Base-by-base conservation (phyloP, 2,329 filamentous ascomycete species). In the Colletotrichum endophyticum region DNA sequence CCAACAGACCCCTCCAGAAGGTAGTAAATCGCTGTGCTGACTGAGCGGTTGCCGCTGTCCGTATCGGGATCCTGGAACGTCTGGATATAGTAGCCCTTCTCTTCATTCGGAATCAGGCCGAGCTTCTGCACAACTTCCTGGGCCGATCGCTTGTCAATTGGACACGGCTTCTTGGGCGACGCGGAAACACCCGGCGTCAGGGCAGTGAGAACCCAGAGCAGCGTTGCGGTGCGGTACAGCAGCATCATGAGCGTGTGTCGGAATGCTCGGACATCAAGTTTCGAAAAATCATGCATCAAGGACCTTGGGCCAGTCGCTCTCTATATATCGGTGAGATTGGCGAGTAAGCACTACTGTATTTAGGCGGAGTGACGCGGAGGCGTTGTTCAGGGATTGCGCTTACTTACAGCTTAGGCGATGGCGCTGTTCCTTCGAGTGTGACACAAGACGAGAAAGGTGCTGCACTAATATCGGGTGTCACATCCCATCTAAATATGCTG, bases 1-100 rank as follows among this genome's bases (percentile, higher is more conserved):
- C 87, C 85, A 1, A 78, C 81, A 9, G 81, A 77, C 39, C 87
- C 86, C 70, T 90, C 86, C 7, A 91, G 86, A 0, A 90, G 84
- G 78, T 90, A 90, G 82, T 90, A 91, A 79, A 90, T 91, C 66
- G 84, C 85, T 1, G 89, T 90, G 81, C 87, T 89, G 72, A 83
- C 74, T 3, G 88, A 86, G 72, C 88, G 88, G 56, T 79, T 81
- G 13, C 80, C 64, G 16, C 80, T 69, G 16, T 77, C 28, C 1
- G 78, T 80, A 5, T 79, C 77, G 0, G 79, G 5, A 80, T 90
- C 89, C 57, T 84, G 83, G 77, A 88, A 90, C 0, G 86, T 89
- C 78, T 90, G 84, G 68, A 85, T 68, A 78, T 83, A 90, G 79
- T 85, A 89, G 22, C 89, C 89, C 62, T 89, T 89, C 73, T 91